These are phyloP conservation scores for Lunasporangiospora selenospora DNA, from an alignment of 192 early-diverging fungal species.

Conservation along the genomic window DNA sequence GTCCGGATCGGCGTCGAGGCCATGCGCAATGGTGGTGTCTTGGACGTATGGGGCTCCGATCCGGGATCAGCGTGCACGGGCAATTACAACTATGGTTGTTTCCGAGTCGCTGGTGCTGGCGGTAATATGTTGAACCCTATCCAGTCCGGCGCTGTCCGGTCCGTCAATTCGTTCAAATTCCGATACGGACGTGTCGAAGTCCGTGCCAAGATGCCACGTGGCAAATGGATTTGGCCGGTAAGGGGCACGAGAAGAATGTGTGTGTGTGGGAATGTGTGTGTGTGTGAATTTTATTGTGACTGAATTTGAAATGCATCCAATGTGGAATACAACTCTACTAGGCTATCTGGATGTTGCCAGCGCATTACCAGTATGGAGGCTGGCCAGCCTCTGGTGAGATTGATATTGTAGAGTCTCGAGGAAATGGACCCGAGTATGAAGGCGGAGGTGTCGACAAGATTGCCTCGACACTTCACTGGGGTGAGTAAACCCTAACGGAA, in stretches of 20 bases:
- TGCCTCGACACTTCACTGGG: conserved; percentile 69
- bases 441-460: conserved; percentile 46
- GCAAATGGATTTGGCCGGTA: conserved; percentile 59
- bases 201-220: conserved; percentile 60
- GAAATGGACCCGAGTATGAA: conserved; percentile 54
- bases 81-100: conserved; percentile 50
- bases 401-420: conserved; percentile 63
- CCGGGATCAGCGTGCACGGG: conserved; percentile 37
- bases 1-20: conserved; percentile 54
- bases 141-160: conserved; percentile 59
- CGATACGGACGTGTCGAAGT: conserved; percentile 65
- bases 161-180: conserved; percentile 52
- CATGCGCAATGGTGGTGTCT: conserved; percentile 44
- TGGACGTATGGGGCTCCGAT: conserved; percentile 46
- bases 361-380: conserved; percentile 56
- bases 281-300: no score
- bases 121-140: conserved; percentile 66
- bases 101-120: conserved; percentile 50
- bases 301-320: no score
- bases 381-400: conserved; percentile 73
- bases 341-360: conserved; percentile 70
- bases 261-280: no score
- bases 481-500: no score
- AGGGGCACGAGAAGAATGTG: no score
- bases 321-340: no score